Evolutionary conservation across 257 asterid species (phyloP).

Genomic region (Knoxia roxburghii): DNA sequence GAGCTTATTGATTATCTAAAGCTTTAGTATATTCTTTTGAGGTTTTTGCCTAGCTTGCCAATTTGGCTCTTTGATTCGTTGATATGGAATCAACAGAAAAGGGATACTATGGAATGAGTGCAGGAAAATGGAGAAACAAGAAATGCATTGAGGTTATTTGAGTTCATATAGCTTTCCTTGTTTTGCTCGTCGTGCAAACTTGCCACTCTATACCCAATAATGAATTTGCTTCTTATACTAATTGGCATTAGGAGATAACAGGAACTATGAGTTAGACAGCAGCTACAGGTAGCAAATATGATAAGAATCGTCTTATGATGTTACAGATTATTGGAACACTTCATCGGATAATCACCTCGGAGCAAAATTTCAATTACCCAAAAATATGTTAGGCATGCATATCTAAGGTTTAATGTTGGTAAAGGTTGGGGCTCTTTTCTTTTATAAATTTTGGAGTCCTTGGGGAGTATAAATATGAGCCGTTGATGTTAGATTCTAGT

Average conservation of each 20-base stretch:
- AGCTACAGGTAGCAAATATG: not conserved
- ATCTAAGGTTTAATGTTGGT: not conserved
- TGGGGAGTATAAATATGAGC: not conserved
- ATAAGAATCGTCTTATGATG: not conserved
- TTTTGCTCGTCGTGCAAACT: not conserved
- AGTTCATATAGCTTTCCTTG: too few relatives aligned
- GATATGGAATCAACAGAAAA: not conserved
- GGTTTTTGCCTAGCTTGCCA: not conserved
- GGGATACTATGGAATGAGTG: not conserved
- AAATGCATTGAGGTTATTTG: not conserved
- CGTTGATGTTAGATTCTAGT: not conserved
- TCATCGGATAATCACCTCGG: not conserved
- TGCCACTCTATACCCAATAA: not conserved
- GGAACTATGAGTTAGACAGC: constrained; percentile 1
- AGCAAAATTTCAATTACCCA: not conserved
- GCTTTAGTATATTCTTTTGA: not conserved
- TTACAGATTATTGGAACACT: not conserved
- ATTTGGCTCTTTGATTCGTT: not conserved
- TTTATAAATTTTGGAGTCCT: not conserved
- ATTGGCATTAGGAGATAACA: not conserved
- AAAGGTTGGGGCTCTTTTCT: not conserved
- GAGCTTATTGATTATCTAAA: not conserved
- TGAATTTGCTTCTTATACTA: not conserved
- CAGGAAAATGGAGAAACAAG: not conserved
- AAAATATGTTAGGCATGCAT: not conserved